Percentiles rank a stretch among this genome's conserved stretches.
Conservation (phyloP, 192 early-diverging fungal genomes). For the Helicostylum pulchrum region DNA sequence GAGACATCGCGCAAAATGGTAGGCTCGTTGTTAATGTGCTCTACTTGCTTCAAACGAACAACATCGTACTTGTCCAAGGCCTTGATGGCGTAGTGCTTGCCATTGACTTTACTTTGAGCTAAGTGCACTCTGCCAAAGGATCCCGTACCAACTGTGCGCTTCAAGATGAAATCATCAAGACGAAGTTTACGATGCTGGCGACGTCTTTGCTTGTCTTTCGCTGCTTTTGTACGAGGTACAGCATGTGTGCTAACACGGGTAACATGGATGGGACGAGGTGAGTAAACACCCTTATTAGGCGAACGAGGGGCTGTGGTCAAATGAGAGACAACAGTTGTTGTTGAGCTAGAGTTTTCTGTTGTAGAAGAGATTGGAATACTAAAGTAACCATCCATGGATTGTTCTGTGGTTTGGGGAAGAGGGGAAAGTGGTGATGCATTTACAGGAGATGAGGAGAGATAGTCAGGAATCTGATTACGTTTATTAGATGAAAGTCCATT, state of each 20-base stretch:
- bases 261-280: slow-evolving; percentile 1
- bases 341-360: background rate
- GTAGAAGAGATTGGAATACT: slow-evolving; percentile 9
- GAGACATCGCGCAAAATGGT: slow-evolving; percentile 77
- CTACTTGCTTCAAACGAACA: slow-evolving; percentile 89
- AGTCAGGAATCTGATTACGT: too few species aligned
- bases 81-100: slow-evolving; percentile 92
- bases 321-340: background rate
- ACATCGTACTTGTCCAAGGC: slow-evolving; percentile 89
- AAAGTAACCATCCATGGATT: background rate
- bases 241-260: background rate
- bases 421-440: too few species aligned
- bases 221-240: background rate
- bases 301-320: slow-evolving; percentile 6
- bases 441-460: too few species aligned
- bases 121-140: slow-evolving; percentile 97
- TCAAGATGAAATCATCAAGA: slow-evolving; percentile 75
- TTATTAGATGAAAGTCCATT: too few species aligned
- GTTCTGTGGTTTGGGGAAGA: too few species aligned
- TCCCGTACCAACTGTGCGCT: slow-evolving; percentile 90
- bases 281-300: background rate
- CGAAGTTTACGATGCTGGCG: slow-evolving; percentile 28
- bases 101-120: slow-evolving; percentile 69
- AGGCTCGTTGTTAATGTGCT: slow-evolving; percentile 95
- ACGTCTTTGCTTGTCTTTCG: background rate